These are phyloP conservation scores for Fraxinus americana DNA, from an alignment of 257 asterid species.

Conservation along the genomic window DNA sequence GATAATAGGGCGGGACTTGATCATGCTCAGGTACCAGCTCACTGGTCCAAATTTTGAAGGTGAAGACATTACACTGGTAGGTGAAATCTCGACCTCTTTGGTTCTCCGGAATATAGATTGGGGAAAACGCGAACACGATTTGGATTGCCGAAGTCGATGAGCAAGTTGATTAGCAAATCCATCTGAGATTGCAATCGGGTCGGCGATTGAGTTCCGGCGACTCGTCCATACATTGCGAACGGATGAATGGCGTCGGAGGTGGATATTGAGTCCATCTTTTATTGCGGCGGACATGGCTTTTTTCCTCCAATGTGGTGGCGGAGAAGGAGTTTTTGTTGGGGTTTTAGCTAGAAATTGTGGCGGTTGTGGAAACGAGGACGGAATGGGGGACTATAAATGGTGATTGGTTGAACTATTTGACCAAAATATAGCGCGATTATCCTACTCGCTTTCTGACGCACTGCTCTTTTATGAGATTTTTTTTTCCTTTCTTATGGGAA, in stretches of 20 bases:
- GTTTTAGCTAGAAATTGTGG: background rate
- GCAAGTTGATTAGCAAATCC: constrained; percentile 15
- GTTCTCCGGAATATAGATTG: constrained; percentile 30
- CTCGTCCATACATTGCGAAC: background rate
- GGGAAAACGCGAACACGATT: constrained; percentile 42
- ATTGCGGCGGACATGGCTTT: constrained; percentile 47
- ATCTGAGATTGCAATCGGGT: constrained; percentile 17
- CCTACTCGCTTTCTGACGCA: background rate
- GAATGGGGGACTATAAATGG: background rate
- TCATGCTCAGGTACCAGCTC: constrained; percentile 64
- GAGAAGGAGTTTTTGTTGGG: background rate
- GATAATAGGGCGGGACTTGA: constrained; percentile 65
- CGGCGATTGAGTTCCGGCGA: background rate
- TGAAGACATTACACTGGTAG: constrained; percentile 29
- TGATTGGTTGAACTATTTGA: background rate
- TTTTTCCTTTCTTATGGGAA: background rate
- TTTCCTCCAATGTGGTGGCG: background rate
- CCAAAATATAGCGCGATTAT: background rate
- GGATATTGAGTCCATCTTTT: constrained; percentile 23
- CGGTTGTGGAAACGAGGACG: background rate
- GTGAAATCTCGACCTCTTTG: constrained; percentile 29
- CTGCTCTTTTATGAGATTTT: background rate
- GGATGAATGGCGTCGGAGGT: background rate
- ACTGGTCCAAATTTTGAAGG: constrained; percentile 45
- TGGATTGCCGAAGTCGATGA: constrained; percentile 37